Conservation (phyloP, 148 eudicot species). For the Chenopodium berlandieri region DNA sequence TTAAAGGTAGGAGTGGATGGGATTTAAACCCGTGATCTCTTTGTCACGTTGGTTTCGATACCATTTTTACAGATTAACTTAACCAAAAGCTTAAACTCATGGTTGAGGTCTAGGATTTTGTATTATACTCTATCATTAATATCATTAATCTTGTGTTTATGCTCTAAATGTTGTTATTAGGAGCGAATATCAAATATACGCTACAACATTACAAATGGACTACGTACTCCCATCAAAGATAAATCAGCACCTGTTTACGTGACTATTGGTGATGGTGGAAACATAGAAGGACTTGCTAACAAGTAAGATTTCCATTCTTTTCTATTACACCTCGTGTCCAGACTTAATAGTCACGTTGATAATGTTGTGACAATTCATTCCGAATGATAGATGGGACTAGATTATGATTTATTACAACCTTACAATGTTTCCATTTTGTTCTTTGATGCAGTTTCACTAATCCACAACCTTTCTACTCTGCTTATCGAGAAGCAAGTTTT, state of each 20-base stretch:
- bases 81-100: no score
- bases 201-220: slow-evolving; percentile 49
- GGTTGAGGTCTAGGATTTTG: no score
- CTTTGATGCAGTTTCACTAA: slow-evolving; percentile 27
- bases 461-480: slow-evolving; percentile 54
- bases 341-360: no score
- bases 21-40: no score
- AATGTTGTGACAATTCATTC: no score
- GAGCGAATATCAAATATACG: slow-evolving; percentile 53
- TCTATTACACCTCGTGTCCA: no score
- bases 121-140: no score
- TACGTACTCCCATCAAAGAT: slow-evolving; percentile 43
- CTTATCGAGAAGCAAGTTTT: slow-evolving; percentile 53
- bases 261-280: slow-evolving; percentile 65
- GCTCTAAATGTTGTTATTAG: slow-evolving; percentile 18
- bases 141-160: neutral
- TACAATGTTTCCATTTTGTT: no score
- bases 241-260: slow-evolving; percentile 54
- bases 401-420: no score
- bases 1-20: no score
- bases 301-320: slow-evolving; percentile 22
- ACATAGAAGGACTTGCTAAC: slow-evolving; percentile 55
- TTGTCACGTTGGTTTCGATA: no score
- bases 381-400: neutral
- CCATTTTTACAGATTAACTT: no score